Evolutionary conservation across 108 stramenopile species (phyloP).

Genomic region (Conticribra guillardii): DNA sequence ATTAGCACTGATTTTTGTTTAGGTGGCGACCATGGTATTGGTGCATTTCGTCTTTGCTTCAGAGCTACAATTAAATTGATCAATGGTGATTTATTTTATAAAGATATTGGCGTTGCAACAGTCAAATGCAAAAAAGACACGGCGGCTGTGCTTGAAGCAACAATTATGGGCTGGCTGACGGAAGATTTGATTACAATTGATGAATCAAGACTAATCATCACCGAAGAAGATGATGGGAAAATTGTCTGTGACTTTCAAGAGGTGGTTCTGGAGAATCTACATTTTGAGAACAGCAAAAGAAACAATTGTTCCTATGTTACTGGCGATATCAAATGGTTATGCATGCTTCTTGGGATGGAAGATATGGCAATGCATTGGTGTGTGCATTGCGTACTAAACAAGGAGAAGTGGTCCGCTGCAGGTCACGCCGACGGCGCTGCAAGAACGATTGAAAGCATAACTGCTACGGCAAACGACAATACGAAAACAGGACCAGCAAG

Average conservation of each 20-base stretch:
- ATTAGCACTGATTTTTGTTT: no score
- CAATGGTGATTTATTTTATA: not conserved
- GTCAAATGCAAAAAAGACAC: conserved; percentile 10
- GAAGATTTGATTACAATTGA: conserved; percentile 3
- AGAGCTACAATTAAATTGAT: no score
- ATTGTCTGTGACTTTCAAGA: not conserved
- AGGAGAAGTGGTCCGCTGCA: not conserved
- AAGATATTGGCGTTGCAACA: not conserved
- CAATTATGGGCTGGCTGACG: conserved; percentile 17
- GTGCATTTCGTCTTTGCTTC: no score
- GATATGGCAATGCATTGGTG: conserved; percentile 7
- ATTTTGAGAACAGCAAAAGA: not conserved
- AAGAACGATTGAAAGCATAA: conserved; percentile 2
- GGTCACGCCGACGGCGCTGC: not conserved
- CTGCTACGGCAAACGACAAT: not conserved
- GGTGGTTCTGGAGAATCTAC: not conserved
- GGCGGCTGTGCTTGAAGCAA: not conserved
- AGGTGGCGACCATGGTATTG: no score
- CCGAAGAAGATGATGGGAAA: not conserved
- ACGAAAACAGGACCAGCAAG: not conserved
- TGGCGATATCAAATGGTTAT: conserved; percentile 24
- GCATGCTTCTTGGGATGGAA: conserved; percentile 23
- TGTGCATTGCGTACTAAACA: conserved; percentile 8
- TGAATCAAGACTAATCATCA: not conserved
- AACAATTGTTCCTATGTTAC: not conserved